Percentiles rank a stretch among this genome's conserved stretches.
Conservation (phyloP, 805 yeast genomes). For the Ascoidea asiatica region DNA sequence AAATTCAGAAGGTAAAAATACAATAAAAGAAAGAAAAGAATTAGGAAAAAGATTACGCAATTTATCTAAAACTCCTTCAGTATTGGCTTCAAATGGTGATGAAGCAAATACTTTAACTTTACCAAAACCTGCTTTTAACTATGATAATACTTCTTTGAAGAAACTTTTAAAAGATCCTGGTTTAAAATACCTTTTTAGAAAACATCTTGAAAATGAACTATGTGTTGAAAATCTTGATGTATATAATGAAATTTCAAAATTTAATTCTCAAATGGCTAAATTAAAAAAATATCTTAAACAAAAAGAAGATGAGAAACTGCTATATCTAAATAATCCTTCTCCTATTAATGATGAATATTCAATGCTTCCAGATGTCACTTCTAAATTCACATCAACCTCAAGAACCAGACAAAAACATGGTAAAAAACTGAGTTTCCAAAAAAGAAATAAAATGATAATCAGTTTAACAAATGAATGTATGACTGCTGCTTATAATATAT, state of each 20-base stretch:
- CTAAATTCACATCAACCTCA: too few relatives aligned
- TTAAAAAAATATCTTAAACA: constrained; percentile 18
- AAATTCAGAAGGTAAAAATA: neutral
- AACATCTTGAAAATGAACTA: constrained; percentile 47
- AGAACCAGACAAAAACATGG: too few relatives aligned
- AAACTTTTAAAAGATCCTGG: constrained; percentile 64
- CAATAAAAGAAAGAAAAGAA: constrained; percentile 1
- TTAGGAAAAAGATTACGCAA: neutral
- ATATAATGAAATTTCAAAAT: constrained; percentile 42
- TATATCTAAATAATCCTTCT: too few relatives aligned
- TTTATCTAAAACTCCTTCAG: neutral
- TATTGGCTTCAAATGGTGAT: constrained; percentile 11
- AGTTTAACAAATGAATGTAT: constrained; percentile 38
- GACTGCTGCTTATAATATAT: constrained; percentile 50
- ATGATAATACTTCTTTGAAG: constrained; percentile 16
- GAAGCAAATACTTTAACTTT: constrained; percentile 10
- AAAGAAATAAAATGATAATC: constrained; percentile 1
- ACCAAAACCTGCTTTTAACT: neutral
- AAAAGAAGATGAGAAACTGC: constrained; percentile 5
- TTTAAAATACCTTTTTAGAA: constrained; percentile 47
- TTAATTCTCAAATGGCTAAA: constrained; percentile 30
- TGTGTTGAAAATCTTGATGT: constrained; percentile 74
- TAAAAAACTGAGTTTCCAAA: constrained; percentile 2
- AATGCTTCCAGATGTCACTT: neutral
- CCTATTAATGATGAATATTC: constrained; percentile 4